phyloP scores from a whole-genome alignment of 768 basidiomycete genomes.

The Trametes elegans region DNA sequence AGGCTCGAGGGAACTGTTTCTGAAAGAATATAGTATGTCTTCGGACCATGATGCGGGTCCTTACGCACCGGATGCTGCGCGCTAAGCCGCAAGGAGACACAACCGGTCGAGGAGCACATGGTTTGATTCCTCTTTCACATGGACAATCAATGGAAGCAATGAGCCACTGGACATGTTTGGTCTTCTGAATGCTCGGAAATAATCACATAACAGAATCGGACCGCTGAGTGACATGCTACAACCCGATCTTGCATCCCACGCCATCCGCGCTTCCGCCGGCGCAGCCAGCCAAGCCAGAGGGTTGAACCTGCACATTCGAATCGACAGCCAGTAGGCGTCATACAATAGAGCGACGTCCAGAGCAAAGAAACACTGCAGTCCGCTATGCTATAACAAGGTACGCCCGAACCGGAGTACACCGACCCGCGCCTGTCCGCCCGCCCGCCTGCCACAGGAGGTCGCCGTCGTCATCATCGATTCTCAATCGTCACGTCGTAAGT shows the following conservation, averaged over 20 bases:
- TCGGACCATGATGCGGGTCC: too few relatives aligned
- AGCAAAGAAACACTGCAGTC: not conserved
- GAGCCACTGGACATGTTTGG: too few relatives aligned
- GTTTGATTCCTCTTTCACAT: too few relatives aligned
- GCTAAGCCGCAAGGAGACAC: too few relatives aligned
- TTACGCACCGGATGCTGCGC: too few relatives aligned
- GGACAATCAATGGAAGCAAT: too few relatives aligned
- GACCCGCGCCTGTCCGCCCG: not conserved
- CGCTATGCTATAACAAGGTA: constrained; percentile 7
- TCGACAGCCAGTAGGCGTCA: not conserved
- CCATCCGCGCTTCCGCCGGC: not conserved
- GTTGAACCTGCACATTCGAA: not conserved
- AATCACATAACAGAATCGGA: too few relatives aligned
- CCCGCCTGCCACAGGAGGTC: not conserved
- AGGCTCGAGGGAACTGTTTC: too few relatives aligned
- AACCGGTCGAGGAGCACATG: too few relatives aligned
- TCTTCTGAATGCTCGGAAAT: too few relatives aligned
- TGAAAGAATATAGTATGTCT: too few relatives aligned
- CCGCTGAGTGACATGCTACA: too few relatives aligned
- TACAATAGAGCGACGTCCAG: not conserved
- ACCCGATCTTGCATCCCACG: not conserved
- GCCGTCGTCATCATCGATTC: not conserved
- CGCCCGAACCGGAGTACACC: not conserved
- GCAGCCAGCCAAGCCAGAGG: not conserved
- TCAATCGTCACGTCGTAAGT: constrained; percentile 9